Base-by-base conservation (phyloP, 495 filamentous ascomycete genomes). In the Aspergillus coremiiformis region DNA sequence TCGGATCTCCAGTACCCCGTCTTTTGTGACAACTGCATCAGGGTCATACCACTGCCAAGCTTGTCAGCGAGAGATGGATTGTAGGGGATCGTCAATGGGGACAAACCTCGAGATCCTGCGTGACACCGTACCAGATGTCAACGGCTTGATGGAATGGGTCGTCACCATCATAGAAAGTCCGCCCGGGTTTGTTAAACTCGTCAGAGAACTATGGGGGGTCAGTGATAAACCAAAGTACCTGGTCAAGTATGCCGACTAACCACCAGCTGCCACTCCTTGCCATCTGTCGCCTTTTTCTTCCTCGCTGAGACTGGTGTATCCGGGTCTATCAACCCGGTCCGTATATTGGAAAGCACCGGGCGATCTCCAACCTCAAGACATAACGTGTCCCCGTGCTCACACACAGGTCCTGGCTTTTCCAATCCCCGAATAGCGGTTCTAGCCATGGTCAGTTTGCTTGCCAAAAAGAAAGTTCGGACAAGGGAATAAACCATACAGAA, bases 91-190 rank as follows among this genome's bases (percentile, higher is more conserved):
- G n/a, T 14, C 6, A 43, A 9, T 15, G 8, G 19, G 44, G 22
- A 57, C 55, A 48, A 45, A 81, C 79, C 73, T 89, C 85, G 33
- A 88, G 64, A 73, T 90, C 86, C 58, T 81, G 72, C 3, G 86
- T 90, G 43, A 85, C 84, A 55, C 86, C 85, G 64, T 90, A 90
- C 84, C 87, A 89, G n/a, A 88, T 58, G 62, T 90, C 81, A 39
- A 87, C 78, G 2, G 73, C 86, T 62, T 82, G 74, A 60, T 80
- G 87, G 60, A 77, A 89, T 0, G 86, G 79, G 58, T 90, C 86
- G 59, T 90, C 86, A 19, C 78, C 82, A 33, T 80, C 76, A 60
- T 86, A 90, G 58, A 90, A 90, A 4, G 83, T 84, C 42, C 86
- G 75, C 9, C 84, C 84, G 43, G 80, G 77, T 14, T 64, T 78